Percentiles rank a stretch among this genome's conserved stretches.
These are phyloP conservation scores for Penicillium malachiteum DNA, from an alignment of 495 filamentous ascomycete genomes.

Conservation along the genomic window DNA sequence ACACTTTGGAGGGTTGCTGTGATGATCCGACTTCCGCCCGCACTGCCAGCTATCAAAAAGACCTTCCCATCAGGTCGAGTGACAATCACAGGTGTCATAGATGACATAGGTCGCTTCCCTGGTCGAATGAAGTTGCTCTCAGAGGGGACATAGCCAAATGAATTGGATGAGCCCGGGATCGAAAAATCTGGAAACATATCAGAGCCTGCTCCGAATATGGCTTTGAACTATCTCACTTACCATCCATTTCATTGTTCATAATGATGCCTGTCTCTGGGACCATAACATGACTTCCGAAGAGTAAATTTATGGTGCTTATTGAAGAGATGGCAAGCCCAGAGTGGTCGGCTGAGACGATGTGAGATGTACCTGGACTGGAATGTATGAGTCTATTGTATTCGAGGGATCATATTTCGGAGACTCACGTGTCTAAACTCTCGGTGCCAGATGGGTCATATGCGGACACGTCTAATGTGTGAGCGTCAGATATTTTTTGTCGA, in stretches of 20 bases:
- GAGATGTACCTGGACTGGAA: conserved; percentile 66
- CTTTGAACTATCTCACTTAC: conserved; percentile 28
- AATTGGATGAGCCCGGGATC: conserved; percentile 71
- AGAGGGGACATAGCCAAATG: conserved; percentile 79
- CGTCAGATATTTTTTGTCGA: conserved; percentile 67
- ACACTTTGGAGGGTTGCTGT: conserved; percentile 77
- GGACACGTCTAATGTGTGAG: conserved; percentile 61
- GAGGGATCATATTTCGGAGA: background rate
- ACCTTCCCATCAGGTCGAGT: conserved; percentile 64
- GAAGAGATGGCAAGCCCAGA: conserved; percentile 68
- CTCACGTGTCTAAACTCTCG: conserved; percentile 59
- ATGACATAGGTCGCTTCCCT: conserved; percentile 77
- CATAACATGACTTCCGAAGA: conserved; percentile 76
- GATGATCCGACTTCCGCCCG: conserved; percentile 87
- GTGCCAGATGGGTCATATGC: conserved; percentile 69
- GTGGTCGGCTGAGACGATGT: conserved; percentile 67
- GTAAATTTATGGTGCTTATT: conserved; percentile 81
- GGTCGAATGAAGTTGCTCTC: conserved; percentile 79
- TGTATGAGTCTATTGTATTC: background rate
- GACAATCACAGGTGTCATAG: conserved; percentile 75
- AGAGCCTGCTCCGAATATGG: too few species aligned
- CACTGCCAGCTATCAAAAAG: conserved; percentile 70
- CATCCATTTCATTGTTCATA: conserved; percentile 95
- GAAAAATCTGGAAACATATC: conserved; percentile 53
- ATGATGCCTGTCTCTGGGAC: conserved; percentile 81